These are phyloP conservation scores for Colletotrichum lentis DNA, from an alignment of 2,329 filamentous ascomycete genomes.

Conservation along the genomic window DNA sequence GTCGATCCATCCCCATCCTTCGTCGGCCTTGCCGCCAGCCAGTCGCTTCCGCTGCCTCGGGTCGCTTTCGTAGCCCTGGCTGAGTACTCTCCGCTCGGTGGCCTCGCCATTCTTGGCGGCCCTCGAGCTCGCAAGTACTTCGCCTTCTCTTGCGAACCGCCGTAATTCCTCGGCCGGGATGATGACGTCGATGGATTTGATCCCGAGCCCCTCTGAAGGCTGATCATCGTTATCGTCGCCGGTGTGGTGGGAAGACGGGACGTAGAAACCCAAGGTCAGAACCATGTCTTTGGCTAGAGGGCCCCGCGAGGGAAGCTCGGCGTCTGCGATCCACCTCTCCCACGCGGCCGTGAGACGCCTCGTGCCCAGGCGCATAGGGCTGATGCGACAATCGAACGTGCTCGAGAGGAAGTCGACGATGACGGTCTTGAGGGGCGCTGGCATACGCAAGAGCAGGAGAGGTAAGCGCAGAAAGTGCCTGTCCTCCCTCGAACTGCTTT, in stretches of 20 bases:
- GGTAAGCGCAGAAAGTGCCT: slow-evolving; percentile 58
- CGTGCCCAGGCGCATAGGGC: slow-evolving; percentile 59
- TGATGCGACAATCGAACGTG: slow-evolving; percentile 66
- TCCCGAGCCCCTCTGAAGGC: slow-evolving; percentile 42
- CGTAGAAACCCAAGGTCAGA: slow-evolving; percentile 61
- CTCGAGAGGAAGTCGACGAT: slow-evolving; percentile 61
- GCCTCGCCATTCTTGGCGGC: slow-evolving; percentile 23
- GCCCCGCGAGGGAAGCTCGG: slow-evolving; percentile 47
- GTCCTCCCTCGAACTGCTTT: slow-evolving; percentile 31
- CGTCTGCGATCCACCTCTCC: slow-evolving; percentile 60
- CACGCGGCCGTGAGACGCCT: slow-evolving; percentile 58
- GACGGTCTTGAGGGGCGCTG: slow-evolving; percentile 58
- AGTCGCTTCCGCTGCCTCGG: slow-evolving; percentile 53
- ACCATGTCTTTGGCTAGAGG: slow-evolving; percentile 56
- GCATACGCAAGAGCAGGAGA: slow-evolving; percentile 64
- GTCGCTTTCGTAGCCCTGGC: slow-evolving; percentile 46
- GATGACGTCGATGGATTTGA: slow-evolving; percentile 61
- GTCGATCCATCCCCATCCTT: slow-evolving; percentile 62
- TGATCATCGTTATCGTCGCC: slow-evolving; percentile 29
- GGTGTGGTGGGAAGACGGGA: slow-evolving; percentile 44
- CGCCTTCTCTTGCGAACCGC: slow-evolving; percentile 56
- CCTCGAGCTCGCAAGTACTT: slow-evolving; percentile 36
- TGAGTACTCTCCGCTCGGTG: slow-evolving; percentile 32
- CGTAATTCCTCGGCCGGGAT: slow-evolving; percentile 58
- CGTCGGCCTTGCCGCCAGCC: slow-evolving; percentile 57